Evolutionary conservation across 768 basidiomycete genomes (phyloP), one percentile per base, ranked within the genome.

Genomic region (Russula abietina): DNA sequence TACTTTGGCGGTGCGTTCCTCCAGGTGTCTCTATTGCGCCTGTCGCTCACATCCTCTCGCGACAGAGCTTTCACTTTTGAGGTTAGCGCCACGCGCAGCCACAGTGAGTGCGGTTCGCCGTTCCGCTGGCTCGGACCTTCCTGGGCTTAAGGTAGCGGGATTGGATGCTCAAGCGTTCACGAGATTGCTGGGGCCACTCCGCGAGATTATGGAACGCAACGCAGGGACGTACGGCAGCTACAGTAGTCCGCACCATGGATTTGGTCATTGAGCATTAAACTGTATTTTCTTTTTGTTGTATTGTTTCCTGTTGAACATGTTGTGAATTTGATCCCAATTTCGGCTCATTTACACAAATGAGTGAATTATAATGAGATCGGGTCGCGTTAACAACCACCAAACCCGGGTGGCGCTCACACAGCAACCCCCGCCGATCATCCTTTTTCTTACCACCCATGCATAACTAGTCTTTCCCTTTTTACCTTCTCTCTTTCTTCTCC

Each of bases 161-260:
- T 79, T 99, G 67, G 94, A 94, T 69, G 92, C 93, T 39, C 83
- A 90, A 62, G 89, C 95, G 22, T 99, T 99, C 71, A 97, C 93
- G 14, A 86, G 96, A 45, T 77, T 99, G 48, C 83, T 99, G 36
- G 96, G 96, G 4, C 93, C 94, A 24, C 77, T 96, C 66, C 85
- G 91, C 64, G 94, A 95, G 73, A 87, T 93, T 71, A 93, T 95
- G 91, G 91, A 93, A 71, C 83, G 92, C 68, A 84, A 87, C 70
- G 88, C 91, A 24, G 87, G 89, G 71, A 80, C 78, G 54, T 91
- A 91, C 72, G 81, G 80, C 28, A 62, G 30, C 51, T 64, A 55
- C 19, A 43, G 58, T 38, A 65, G 2, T 52, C 64, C 49, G n/a
- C 50, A 33, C 28, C 60, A 26, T 60, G 61, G 36, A n/a, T 65